Percentiles rank a stretch among this genome's conserved stretches.
Evolutionary conservation across 306 rosid genomes (phyloP).

Genomic region (Myrica gale): DNA sequence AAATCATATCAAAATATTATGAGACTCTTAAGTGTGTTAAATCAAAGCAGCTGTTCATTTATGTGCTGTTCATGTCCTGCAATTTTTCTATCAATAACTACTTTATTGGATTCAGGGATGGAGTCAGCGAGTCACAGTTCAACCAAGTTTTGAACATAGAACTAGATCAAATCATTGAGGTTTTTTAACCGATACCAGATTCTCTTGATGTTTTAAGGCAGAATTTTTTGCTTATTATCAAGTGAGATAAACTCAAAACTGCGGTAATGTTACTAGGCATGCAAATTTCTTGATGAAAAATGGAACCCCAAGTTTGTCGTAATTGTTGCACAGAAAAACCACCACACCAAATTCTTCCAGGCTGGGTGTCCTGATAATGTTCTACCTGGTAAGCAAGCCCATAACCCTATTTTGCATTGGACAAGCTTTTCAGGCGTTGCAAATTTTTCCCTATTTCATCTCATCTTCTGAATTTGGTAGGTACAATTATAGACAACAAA

Average conservation of each 20-base stretch:
- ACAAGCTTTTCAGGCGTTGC: neutral
- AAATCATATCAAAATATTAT: neutral
- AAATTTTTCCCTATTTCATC: neutral
- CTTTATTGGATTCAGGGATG: constrained; percentile 58
- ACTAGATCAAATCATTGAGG: constrained; percentile 80
- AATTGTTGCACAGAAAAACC: constrained; percentile 87
- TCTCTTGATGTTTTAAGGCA: neutral
- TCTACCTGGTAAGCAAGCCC: constrained; percentile 57
- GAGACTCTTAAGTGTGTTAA: neutral
- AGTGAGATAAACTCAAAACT: neutral
- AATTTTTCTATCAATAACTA: neutral
- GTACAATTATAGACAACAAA: constrained; percentile 83
- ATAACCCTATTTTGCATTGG: neutral
- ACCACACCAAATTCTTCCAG: constrained; percentile 89
- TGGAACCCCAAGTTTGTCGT: constrained; percentile 86
- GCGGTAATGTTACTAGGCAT: constrained; percentile 43
- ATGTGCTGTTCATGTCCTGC: neutral
- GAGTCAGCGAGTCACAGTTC: constrained; percentile 91
- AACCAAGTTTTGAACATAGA: constrained; percentile 84
- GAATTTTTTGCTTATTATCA: neutral
- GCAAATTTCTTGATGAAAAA: constrained; percentile 75
- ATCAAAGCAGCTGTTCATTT: neutral
- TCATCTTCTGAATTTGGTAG: constrained; percentile 35
- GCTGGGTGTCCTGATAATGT: constrained; percentile 72
- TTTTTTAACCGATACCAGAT: constrained; percentile 7